phyloP scores from a whole-genome alignment of 202 grass and related monocot species.

The Brachypodium distachyon region DNA sequence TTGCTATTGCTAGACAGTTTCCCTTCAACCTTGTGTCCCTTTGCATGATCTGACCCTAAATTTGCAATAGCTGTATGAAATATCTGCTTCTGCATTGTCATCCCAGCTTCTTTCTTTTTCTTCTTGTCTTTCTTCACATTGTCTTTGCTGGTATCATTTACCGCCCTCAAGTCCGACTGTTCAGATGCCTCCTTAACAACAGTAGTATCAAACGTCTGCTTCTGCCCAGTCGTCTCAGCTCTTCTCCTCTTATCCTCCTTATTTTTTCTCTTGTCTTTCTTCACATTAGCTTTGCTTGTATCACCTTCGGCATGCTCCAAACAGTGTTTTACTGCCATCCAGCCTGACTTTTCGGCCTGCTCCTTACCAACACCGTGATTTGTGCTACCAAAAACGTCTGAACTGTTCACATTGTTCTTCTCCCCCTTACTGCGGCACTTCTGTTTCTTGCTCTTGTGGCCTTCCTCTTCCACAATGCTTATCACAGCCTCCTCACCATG shows the following conservation, averaged over 20 bases:
- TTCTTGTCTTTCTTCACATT: not conserved
- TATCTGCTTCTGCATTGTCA: not conserved
- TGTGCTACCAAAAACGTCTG: not conserved
- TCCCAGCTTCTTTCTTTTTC: not conserved
- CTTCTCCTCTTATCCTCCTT: constrained; percentile 24
- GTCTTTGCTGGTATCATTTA: not conserved
- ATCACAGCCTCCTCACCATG: not conserved
- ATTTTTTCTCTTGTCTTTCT: constrained; percentile 14
- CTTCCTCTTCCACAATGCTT: not conserved
- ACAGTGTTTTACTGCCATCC: not conserved
- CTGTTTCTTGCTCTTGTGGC: not conserved
- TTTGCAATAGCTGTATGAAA: not conserved
- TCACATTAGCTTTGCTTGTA: not conserved
- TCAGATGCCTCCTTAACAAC: not conserved
- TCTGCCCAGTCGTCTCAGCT: not conserved
- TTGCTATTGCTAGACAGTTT: constrained; percentile 16
- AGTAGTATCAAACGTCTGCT: not conserved
- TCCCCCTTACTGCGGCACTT: not conserved
- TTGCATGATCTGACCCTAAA: not conserved
- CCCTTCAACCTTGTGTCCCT: not conserved
- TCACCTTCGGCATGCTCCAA: not conserved
- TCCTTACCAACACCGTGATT: not conserved
- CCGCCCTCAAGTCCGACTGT: not conserved
- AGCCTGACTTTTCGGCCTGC: not conserved
- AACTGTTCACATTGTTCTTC: not conserved